Evolutionary conservation across 1,284 basidiomycete genomes (phyloP).

Genomic region (Uromyces viciae-fabae): DNA sequence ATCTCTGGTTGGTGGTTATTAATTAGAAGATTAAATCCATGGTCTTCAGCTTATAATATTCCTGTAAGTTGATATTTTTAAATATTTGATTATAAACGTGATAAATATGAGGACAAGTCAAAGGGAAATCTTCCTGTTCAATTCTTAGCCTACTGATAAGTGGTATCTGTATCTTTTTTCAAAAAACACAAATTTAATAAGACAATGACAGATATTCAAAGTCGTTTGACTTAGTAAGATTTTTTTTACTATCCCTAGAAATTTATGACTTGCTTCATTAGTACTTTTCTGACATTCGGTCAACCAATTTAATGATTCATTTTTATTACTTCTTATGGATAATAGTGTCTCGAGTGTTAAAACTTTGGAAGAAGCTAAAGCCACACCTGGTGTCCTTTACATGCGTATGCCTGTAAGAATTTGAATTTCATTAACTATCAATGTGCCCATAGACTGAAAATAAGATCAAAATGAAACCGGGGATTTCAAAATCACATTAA

Average conservation of each 20-base stretch:
- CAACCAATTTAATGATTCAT: constrained; percentile 22
- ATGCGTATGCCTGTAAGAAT: constrained; percentile 80
- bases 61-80: constrained; percentile 8
- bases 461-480: too few relatives aligned
- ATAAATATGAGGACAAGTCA: background rate
- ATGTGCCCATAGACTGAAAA: background rate
- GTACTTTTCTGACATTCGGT: background rate
- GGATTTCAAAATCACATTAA: too few relatives aligned
- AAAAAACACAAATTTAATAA: too few relatives aligned
- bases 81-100: background rate
- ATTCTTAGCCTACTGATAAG: too few relatives aligned
- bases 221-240: constrained; percentile 85
- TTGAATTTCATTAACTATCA: background rate
- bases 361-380: constrained; percentile 90
- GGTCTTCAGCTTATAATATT: constrained; percentile 47
- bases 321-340: constrained; percentile 25
- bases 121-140: too few relatives aligned
- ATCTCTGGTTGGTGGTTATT: constrained; percentile 96
- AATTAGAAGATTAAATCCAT: constrained; percentile 70
- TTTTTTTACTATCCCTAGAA: constrained; percentile 27
- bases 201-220: constrained; percentile 92
- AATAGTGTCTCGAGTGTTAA: constrained; percentile 86
- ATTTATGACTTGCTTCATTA: too few relatives aligned
- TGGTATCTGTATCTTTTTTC: background rate
- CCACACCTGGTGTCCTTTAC: constrained; percentile 79